Conservation (phyloP, 2,329 filamentous ascomycete genomes). For the Ustulina deusta region DNA sequence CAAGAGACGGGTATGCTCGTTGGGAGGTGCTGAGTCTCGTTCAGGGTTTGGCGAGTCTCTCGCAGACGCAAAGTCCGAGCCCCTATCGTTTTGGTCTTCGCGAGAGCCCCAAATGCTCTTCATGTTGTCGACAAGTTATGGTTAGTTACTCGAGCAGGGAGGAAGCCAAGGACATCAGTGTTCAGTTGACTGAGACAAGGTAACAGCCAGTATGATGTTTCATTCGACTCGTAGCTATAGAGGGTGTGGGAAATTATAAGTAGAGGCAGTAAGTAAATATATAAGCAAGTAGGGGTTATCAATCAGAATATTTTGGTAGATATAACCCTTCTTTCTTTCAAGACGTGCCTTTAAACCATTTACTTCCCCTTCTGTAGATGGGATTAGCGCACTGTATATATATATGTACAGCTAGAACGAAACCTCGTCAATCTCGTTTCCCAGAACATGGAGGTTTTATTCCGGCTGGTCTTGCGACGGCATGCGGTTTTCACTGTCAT, state of each 20-base stretch:
- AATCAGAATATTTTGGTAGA: slow-evolving; percentile 8
- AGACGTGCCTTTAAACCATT: not conserved
- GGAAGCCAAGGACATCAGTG: not conserved
- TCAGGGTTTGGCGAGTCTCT: slow-evolving; percentile 44
- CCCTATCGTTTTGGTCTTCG: slow-evolving; percentile 37
- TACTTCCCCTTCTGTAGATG: too few relatives aligned
- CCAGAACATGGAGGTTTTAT: slow-evolving; percentile 21
- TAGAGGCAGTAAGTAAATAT: slow-evolving; percentile 3
- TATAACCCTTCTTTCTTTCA: not conserved
- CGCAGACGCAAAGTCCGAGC: slow-evolving; percentile 34
- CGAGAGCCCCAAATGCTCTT: slow-evolving; percentile 49
- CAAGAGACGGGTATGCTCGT: slow-evolving; percentile 74
- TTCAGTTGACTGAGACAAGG: slow-evolving; percentile 21
- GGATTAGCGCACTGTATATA: not conserved
- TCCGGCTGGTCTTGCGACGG: slow-evolving; percentile 21
- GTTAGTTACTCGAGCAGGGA: slow-evolving; percentile 10
- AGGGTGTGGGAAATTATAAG: slow-evolving; percentile 8
- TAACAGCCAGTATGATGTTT: slow-evolving; percentile 10
- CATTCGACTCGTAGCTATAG: not conserved
- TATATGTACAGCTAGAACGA: not conserved
- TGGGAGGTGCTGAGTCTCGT: slow-evolving; percentile 46
- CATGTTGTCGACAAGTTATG: slow-evolving; percentile 40
- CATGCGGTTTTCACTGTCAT: slow-evolving; percentile 19
- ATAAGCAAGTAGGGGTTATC: not conserved
- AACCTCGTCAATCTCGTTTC: not conserved